Evolutionary conservation across 2,329 filamentous ascomycete genomes (phyloP).

Genomic region (Zymoseptoria ardabiliae): DNA sequence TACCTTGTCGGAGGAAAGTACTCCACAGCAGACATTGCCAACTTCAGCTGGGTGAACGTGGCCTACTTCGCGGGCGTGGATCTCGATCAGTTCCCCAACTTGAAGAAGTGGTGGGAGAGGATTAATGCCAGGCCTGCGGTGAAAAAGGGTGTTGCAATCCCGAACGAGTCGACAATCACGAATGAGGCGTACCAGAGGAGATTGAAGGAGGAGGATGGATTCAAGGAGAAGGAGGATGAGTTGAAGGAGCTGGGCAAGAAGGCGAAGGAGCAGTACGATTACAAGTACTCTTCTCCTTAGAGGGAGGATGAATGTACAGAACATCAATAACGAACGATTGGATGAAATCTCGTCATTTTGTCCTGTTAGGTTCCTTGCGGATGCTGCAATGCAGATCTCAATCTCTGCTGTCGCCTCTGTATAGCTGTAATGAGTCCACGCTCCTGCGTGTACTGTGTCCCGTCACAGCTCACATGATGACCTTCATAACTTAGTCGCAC

Average conservation of each 20-base stretch:
- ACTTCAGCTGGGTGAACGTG: slow-evolving; percentile 39
- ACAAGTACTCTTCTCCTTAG: slow-evolving; percentile 33
- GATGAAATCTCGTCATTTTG: no score
- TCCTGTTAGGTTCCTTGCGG: not conserved
- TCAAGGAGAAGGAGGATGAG: slow-evolving; percentile 39
- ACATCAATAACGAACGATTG: not conserved
- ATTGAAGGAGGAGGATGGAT: slow-evolving; percentile 42
- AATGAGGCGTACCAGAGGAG: slow-evolving; percentile 39
- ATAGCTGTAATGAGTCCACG: not conserved
- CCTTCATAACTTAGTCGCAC: slow-evolving; percentile 2
- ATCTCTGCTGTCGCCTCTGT: not conserved
- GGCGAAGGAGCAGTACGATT: slow-evolving; percentile 41
- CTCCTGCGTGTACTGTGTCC: not conserved
- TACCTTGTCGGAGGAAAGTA: slow-evolving; percentile 42
- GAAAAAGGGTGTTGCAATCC: slow-evolving; percentile 33
- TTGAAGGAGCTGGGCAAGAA: slow-evolving; percentile 31
- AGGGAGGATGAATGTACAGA: not conserved
- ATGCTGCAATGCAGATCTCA: not conserved
- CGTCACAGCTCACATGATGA: not conserved
- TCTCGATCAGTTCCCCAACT: slow-evolving; percentile 35
- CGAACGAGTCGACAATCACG: slow-evolving; percentile 31
- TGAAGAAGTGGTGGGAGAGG: slow-evolving; percentile 40
- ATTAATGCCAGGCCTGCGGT: slow-evolving; percentile 37
- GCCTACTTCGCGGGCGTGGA: slow-evolving; percentile 36
- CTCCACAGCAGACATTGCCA: slow-evolving; percentile 41